These are phyloP conservation scores for Sarcodon sp. DNA, from an alignment of 768 basidiomycete species.

Conservation along the genomic window DNA sequence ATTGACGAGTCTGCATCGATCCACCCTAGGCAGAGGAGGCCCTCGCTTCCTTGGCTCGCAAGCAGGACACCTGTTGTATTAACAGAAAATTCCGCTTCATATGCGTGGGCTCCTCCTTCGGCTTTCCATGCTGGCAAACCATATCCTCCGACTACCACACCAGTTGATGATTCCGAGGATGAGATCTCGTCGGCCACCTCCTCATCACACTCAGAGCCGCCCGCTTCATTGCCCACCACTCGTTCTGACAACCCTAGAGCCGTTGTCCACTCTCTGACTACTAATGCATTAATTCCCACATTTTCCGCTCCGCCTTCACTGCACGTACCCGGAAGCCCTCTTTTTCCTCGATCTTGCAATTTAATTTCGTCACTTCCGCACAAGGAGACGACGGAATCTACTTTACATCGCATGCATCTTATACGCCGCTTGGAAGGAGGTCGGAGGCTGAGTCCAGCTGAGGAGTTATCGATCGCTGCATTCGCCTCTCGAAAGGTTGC, in stretches of 20 bases:
- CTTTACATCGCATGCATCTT: constrained; percentile 38
- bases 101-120: not conserved
- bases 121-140: not conserved
- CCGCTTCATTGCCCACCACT: constrained; percentile 14
- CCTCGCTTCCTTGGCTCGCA: not conserved
- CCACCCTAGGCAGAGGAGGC: not conserved
- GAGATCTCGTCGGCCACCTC: constrained; percentile 21
- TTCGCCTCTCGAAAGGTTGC: constrained; percentile 20
- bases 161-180: constrained; percentile 5
- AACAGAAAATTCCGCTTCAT: not conserved
- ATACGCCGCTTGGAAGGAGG: constrained; percentile 28
- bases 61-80: not conserved
- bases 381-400: constrained; percentile 26
- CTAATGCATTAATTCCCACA: constrained; percentile 30
- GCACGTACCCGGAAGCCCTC: constrained; percentile 18
- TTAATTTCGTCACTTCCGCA: constrained; percentile 19
- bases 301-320: constrained; percentile 37
- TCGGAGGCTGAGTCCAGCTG: constrained; percentile 21
- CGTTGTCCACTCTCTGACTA: constrained; percentile 29
- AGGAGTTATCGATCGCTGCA: constrained; percentile 30
- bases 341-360: constrained; percentile 50
- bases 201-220: constrained; percentile 6
- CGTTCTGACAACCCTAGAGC: constrained; percentile 17
- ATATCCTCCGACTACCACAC: constrained; percentile 2
- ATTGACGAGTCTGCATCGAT: constrained; percentile 30